These are phyloP conservation scores for Farysia itapuensis DNA, from an alignment of 1,284 basidiomycete genomes.

Conservation along the genomic window DNA sequence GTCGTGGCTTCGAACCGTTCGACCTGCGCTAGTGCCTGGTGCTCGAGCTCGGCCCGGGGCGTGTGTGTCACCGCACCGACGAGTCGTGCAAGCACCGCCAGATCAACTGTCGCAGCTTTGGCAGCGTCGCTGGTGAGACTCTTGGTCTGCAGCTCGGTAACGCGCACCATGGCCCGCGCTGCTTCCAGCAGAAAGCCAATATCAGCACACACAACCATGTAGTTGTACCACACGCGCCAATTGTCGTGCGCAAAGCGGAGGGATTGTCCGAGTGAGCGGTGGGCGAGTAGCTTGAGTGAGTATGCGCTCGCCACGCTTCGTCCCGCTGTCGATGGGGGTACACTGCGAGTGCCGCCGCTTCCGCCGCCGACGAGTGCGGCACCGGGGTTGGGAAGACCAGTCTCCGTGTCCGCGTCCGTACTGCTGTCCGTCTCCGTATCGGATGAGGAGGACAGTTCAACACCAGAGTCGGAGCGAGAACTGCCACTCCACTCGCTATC, in stretches of 20 bases:
- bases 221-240: conserved; percentile 98
- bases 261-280: conserved; percentile 89
- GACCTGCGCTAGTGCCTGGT: conserved; percentile 4
- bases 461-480: conserved; percentile 27
- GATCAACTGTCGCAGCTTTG: conserved; percentile 70
- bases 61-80: conserved; percentile 76
- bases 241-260: conserved; percentile 82
- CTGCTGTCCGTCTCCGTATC: conserved; percentile 23
- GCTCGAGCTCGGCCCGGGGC: conserved; percentile 10
- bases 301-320: conserved; percentile 53
- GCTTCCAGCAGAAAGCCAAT: conserved; percentile 89
- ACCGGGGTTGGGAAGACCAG: conserved; percentile 19
- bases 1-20: conserved; percentile 26
- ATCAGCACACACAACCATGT: conserved; percentile 90
- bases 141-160: conserved; percentile 73
- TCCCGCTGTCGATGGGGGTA: conserved; percentile 2
- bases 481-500: conserved; percentile 38
- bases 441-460: conserved; percentile 20
- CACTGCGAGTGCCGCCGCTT: conserved; percentile 19
- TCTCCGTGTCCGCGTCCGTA: conserved; percentile 7
- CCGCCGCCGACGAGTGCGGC: neutral
- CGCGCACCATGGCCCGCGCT: conserved; percentile 75
- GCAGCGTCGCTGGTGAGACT: conserved; percentile 60
- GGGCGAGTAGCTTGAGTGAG: conserved; percentile 79
- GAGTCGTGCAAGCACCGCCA: conserved; percentile 82